Conservation (phyloP, 768 basidiomycete species). For the Leccinum disarticulatum region DNA sequence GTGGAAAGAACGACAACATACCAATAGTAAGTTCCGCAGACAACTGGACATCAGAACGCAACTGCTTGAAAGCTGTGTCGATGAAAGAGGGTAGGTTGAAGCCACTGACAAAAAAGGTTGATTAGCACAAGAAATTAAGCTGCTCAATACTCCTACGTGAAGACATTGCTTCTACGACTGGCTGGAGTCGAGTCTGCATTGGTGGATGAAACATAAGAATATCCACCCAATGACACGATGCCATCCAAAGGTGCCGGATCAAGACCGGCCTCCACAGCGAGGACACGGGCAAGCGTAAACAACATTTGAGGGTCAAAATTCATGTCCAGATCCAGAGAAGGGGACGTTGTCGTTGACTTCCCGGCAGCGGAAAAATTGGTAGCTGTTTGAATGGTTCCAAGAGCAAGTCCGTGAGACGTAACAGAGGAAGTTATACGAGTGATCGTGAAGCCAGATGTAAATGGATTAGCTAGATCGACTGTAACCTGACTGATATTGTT, state of each 20-base stretch:
- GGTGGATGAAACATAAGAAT: constrained; percentile 46
- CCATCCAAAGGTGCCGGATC: constrained; percentile 61
- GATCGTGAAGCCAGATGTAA: constrained; percentile 57
- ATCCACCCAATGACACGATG: constrained; percentile 67
- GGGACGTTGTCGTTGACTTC: constrained; percentile 55
- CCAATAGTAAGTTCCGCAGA: constrained; percentile 58
- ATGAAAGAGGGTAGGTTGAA: constrained; percentile 66
- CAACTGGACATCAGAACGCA: constrained; percentile 61
- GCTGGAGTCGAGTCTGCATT: constrained; percentile 34
- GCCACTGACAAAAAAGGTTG: constrained; percentile 36
- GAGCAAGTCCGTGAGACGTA: constrained; percentile 54
- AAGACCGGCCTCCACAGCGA: constrained; percentile 64
- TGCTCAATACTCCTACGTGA: constrained; percentile 41
- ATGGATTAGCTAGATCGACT: constrained; percentile 65
- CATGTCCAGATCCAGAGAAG: constrained; percentile 58
- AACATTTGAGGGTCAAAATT: constrained; percentile 67
- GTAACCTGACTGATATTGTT: constrained; percentile 67
- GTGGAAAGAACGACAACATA: constrained; percentile 14
- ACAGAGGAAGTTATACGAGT: constrained; percentile 62
- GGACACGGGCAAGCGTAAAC: constrained; percentile 67
- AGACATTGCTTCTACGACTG: constrained; percentile 47
- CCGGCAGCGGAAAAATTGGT: constrained; percentile 53
- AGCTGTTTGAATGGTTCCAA: constrained; percentile 59
- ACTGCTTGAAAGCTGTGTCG: constrained; percentile 61
- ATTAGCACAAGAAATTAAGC: constrained; percentile 1